Base-by-base conservation (phyloP, 2,329 filamentous ascomycete species). In the Chalaropsis thielavioides region DNA sequence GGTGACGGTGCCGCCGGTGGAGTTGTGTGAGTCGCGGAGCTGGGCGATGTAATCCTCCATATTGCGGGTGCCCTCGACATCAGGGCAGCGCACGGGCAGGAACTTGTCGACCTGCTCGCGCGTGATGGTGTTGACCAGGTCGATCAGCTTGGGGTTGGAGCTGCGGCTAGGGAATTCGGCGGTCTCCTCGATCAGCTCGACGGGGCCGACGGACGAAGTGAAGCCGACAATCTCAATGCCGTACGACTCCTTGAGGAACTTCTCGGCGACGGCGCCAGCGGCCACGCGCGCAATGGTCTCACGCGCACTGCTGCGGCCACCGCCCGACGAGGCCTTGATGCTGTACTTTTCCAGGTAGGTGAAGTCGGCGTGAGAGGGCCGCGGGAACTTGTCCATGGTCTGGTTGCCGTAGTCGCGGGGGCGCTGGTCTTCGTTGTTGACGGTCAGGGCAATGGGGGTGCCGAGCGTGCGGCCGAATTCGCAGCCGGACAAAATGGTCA, bases 271-370 rank as follows among this genome's bases (percentile, higher is more conserved):
- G 54, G 91, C 89, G 66, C 92, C 91, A 22, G 92, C 92, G 62
- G 92, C 92, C 24, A 97, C 92, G 70, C 92, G 84, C 68, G 88
- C 90, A 73, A 97, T 96, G 11, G 92, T 97, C 81, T 97, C 92
- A 69, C 92, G 81, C n/a, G 94, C 94, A 74, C 87, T 92, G 74
- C 88, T 92, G 68, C 94, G 83, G 64, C 94, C 92, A 70, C 94
- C 92, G 66, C 94, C 92, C 68, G 86, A 91, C 74, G 85, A 89
- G 44, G 94, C 91, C 79, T 95, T 95, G 70, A 95, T 86, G 66
- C 92, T 92, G 75, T 99, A 99, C 78, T 97, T 97, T 75, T 96
- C 89, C 68, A 96, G 81, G 77, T 97, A 97, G 67, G 94, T 97
- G 84, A 88, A 96, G 77, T 97, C 92, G 67, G 94, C 92, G 76